These are phyloP conservation scores for Trichoderma aggressivum DNA, from an alignment of 2,329 filamentous ascomycete species.

Conservation along the genomic window DNA sequence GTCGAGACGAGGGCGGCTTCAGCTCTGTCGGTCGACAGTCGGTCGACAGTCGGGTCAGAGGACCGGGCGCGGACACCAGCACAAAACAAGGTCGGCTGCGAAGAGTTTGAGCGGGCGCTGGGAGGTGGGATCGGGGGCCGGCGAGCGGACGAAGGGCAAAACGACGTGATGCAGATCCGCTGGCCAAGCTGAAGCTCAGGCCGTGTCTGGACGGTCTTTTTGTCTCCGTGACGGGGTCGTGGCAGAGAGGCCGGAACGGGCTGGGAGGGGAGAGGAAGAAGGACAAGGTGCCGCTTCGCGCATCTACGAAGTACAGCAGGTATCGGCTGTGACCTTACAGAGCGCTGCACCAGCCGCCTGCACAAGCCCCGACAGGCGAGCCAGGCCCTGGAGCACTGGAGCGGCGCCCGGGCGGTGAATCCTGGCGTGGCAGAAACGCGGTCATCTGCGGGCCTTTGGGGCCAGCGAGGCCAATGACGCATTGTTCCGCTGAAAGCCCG, in stretches of 20 bases:
- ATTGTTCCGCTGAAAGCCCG: constrained; percentile 28
- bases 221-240: constrained; percentile 2
- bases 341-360: constrained; percentile 8
- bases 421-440: constrained; percentile 34
- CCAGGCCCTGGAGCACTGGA: constrained; percentile 8
- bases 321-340: constrained; percentile 14
- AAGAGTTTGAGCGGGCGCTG: constrained; percentile 16
- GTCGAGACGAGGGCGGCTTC: constrained; percentile 2
- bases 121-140: background rate
- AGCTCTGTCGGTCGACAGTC: background rate
- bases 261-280: constrained; percentile 18
- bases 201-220: background rate
- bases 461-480: constrained; percentile 31
- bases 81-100: constrained; percentile 4
- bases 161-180: background rate
- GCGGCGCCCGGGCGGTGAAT: constrained; percentile 31
- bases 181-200: background rate
- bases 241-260: constrained; percentile 12
- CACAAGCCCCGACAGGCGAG: constrained; percentile 7
- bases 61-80: constrained; percentile 13
- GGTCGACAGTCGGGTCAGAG: background rate
- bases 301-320: background rate
- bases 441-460: constrained; percentile 21
- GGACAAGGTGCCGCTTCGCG: constrained; percentile 20
- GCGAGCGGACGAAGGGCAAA: background rate